Conservation (phyloP, 495 filamentous ascomycete species). For the Hyphodiscus hymeniophilus region DNA sequence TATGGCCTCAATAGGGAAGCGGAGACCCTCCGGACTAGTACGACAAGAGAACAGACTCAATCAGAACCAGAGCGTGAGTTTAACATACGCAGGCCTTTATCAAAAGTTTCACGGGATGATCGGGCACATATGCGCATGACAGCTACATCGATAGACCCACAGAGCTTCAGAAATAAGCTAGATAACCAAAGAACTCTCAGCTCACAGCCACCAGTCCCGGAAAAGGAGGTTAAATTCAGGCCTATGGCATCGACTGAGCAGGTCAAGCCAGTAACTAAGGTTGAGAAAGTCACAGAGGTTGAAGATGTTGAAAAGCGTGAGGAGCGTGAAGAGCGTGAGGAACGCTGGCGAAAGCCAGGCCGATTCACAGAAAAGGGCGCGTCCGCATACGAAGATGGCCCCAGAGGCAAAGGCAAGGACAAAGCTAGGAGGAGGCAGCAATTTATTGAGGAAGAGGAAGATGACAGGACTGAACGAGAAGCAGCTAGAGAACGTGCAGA, state of each 20-base stretch:
- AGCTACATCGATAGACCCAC: too few species aligned
- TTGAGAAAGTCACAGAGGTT: too few species aligned
- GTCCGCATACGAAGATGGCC: not conserved
- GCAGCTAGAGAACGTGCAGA: conserved; percentile 15
- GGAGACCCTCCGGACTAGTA: too few species aligned
- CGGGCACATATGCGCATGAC: too few species aligned
- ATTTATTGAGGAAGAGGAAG: conserved; percentile 16
- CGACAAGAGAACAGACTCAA: too few species aligned
- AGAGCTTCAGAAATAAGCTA: too few species aligned
- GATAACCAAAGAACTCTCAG: not conserved
- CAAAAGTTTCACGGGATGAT: too few species aligned
- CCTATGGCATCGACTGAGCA: too few species aligned
- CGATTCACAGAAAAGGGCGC: not conserved
- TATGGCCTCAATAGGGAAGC: too few species aligned
- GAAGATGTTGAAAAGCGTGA: not conserved
- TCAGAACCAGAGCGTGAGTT: too few species aligned
- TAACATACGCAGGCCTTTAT: too few species aligned
- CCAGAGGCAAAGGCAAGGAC: conserved; percentile 18
- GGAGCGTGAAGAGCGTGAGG: not conserved
- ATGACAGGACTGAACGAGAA: conserved; percentile 3
- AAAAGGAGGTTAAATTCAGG: not conserved
- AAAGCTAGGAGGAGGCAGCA: conserved; percentile 16
- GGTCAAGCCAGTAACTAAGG: too few species aligned
- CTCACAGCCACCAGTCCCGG: not conserved
- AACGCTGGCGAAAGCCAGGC: not conserved